Conservation (phyloP, 106 monocot genomes). For the Platanthera guangdongensis region DNA sequence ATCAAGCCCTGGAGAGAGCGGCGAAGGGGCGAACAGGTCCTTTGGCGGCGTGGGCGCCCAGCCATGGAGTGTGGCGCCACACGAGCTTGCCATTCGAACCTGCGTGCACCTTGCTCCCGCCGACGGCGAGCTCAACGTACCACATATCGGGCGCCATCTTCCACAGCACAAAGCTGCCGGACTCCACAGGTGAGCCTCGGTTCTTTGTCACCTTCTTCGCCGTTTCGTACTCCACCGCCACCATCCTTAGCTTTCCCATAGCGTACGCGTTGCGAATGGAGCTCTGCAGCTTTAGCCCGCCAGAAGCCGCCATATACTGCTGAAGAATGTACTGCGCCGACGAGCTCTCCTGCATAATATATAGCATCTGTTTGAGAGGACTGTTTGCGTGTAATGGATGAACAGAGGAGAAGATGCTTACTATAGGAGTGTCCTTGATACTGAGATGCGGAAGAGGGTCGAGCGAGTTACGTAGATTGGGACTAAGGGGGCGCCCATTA, state of each 20-base stretch:
- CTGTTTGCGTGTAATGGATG: not conserved
- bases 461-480: conserved; percentile 38
- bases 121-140: conserved; percentile 97
- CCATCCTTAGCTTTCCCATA: conserved; percentile 84
- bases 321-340: conserved; percentile 95
- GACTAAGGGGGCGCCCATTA: conserved; percentile 68
- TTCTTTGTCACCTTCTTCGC: conserved; percentile 54
- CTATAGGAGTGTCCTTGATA: conserved; percentile 62
- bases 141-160: conserved; percentile 96
- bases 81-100: conserved; percentile 93
- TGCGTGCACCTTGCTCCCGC: conserved; percentile 97
- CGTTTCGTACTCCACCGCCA: conserved; percentile 81
- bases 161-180: conserved; percentile 94
- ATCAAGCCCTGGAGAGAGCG: conserved; percentile 95
- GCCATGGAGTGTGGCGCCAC: conserved; percentile 99
- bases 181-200: conserved; percentile 47
- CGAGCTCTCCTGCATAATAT: conserved; percentile 56
- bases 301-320: conserved; percentile 87
- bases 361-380: not conserved
- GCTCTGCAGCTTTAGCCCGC: conserved; percentile 66
- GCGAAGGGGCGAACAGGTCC: conserved; percentile 90
- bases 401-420: conserved; percentile 14
- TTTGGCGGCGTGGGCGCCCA: conserved; percentile 92
- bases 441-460: conserved; percentile 56
- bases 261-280: conserved; percentile 69